phyloP scores from a whole-genome alignment of 768 basidiomycete species.

The Cystofilobasidium bisporidii region DNA sequence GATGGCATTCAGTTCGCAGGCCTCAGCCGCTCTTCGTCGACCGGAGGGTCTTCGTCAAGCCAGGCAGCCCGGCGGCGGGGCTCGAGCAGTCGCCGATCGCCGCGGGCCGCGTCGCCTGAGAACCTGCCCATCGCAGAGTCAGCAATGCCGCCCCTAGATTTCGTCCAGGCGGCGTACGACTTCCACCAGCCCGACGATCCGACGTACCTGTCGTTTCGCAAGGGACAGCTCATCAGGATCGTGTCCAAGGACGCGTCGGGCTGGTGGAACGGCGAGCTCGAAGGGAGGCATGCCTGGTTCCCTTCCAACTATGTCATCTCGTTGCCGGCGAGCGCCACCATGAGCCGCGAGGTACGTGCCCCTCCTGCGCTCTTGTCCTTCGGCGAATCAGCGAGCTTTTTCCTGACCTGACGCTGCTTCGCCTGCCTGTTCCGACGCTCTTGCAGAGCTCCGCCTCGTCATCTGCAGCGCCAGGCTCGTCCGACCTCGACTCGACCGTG shows the following conservation, averaged over 20 bases:
- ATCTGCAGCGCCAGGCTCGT: conserved; percentile 15
- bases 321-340: conserved; percentile 17
- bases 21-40: neutral
- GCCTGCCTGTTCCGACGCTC: neutral
- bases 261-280: conserved; percentile 98
- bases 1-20: neutral
- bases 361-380: neutral
- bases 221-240: conserved; percentile 87
- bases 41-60: neutral
- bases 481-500: neutral
- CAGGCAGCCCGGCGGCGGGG: neutral
- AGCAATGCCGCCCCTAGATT: conserved; percentile 44
- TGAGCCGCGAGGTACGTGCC: conserved; percentile 30
- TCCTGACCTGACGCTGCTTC: no score
- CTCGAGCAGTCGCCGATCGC: neutral
- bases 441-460: neutral
- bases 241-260: conserved; percentile 75
- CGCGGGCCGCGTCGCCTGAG: neutral
- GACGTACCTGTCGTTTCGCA: conserved; percentile 77
- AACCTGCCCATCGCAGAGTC: neutral
- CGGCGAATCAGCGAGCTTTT: no score
- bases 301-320: conserved; percentile 70
- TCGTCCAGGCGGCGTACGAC: conserved; percentile 86
- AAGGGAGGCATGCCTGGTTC: conserved; percentile 80
- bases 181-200: conserved; percentile 63